A percentile compares a stretch with the other conserved stretches of the same genome.
phyloP scores from a whole-genome alignment of 164 flowering plant species.

The Houttuynia cordata region DNA sequence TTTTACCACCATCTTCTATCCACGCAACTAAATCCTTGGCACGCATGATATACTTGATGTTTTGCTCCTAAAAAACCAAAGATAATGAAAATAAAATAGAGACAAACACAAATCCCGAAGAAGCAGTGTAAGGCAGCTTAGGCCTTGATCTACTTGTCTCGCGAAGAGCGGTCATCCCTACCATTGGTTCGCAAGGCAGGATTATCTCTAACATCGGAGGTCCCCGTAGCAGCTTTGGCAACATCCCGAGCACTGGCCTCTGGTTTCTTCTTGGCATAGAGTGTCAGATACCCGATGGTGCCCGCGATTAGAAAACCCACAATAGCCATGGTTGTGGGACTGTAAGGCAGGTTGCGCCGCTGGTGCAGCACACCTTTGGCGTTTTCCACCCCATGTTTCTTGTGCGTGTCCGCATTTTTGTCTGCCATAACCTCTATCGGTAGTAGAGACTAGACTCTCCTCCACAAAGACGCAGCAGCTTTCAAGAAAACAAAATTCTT shows the following conservation, averaged over 20 bases:
- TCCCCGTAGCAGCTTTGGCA: conserved; percentile 6
- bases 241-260: conserved; percentile 6
- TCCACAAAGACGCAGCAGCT: background rate
- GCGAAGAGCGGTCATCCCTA: no score
- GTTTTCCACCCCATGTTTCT: conserved; percentile 3
- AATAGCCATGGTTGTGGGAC: conserved; percentile 4
- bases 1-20: no score
- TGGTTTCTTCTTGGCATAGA: conserved; percentile 11
- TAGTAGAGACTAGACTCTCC: background rate
- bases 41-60: no score
- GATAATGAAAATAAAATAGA: background rate
- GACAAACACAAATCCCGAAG: background rate
- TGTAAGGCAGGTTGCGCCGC: conserved; percentile 8
- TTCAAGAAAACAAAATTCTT: background rate
- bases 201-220: background rate
- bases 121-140: background rate
- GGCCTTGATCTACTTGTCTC: no score
- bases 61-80: background rate
- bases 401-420: conserved; percentile 5
- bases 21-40: no score
- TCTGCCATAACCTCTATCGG: background rate
- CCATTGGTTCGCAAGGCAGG: background rate
- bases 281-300: conserved; percentile 9
- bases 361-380: conserved; percentile 13
- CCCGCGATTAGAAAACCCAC: conserved; percentile 4